Percentiles rank a stretch among this genome's conserved stretches.
These are phyloP conservation scores for Rosellinia necatrix DNA, from an alignment of 2,329 filamentous ascomycete species.

Conservation along the genomic window DNA sequence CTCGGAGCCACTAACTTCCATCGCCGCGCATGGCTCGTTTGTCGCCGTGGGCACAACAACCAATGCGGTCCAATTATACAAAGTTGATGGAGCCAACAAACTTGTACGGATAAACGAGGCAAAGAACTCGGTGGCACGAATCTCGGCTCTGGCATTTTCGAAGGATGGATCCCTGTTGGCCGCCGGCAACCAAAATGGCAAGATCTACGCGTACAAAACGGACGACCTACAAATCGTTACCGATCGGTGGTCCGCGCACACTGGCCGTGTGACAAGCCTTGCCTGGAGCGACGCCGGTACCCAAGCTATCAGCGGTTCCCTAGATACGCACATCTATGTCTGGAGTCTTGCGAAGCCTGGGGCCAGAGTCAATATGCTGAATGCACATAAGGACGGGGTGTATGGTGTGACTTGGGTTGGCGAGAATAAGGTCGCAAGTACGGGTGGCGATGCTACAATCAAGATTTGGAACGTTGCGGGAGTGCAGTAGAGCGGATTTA, in stretches of 20 bases:
- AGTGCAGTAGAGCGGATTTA: conserved; percentile 46
- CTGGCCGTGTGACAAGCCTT: conserved; percentile 60
- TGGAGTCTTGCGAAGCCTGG: conserved; percentile 88
- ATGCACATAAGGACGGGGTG: conserved; percentile 96
- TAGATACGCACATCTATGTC: conserved; percentile 91
- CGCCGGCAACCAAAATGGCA: conserved; percentile 81
- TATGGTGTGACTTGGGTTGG: conserved; percentile 83
- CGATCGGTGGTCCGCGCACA: conserved; percentile 70
- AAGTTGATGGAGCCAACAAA: conserved; percentile 59
- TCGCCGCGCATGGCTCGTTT: conserved; percentile 69
- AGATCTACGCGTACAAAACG: conserved; percentile 81
- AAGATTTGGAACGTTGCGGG: conserved; percentile 81
- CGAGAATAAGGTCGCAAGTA: conserved; percentile 71
- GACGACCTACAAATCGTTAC: conserved; percentile 68
- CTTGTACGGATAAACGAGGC: conserved; percentile 62
- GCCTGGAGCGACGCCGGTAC: conserved; percentile 80
- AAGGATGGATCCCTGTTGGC: conserved; percentile 76
- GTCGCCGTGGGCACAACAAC: conserved; percentile 79
- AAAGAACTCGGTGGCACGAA: conserved; percentile 69
- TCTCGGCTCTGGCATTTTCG: conserved; percentile 86
- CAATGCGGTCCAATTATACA: conserved; percentile 77
- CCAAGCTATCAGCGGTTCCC: conserved; percentile 79
- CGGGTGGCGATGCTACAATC: conserved; percentile 84
- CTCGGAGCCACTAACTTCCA: conserved; percentile 66
- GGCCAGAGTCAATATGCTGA: conserved; percentile 79